Conservation (phyloP, 2,329 filamentous ascomycete species). For the Neophaeococcomyces aloes region DNA sequence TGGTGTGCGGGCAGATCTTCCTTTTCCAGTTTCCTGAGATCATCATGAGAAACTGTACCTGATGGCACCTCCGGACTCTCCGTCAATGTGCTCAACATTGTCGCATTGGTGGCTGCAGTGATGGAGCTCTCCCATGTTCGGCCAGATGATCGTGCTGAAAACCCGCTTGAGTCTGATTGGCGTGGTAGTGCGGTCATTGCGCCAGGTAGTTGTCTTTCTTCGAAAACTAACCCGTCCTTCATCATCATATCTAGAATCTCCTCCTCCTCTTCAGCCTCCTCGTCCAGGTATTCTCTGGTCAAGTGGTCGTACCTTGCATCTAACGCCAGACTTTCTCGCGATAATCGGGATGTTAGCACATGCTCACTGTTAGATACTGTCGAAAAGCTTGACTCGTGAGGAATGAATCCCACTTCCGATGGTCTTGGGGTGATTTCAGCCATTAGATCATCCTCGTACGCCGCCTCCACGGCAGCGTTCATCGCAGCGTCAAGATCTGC, state of each 20-base stretch:
- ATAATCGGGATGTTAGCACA: constrained; percentile 15
- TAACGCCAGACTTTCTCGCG: background rate
- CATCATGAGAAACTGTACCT: constrained; percentile 1
- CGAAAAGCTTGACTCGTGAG: too few species aligned
- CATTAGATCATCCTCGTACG: constrained; percentile 55
- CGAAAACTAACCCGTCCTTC: constrained; percentile 69
- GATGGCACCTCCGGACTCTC: constrained; percentile 41
- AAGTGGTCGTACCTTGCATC: constrained; percentile 25
- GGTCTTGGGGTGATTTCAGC: constrained; percentile 41
- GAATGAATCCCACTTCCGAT: too few species aligned
- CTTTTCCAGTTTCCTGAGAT: background rate
- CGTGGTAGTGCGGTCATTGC: constrained; percentile 43
- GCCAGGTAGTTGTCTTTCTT: constrained; percentile 51
- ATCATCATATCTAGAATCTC: constrained; percentile 80
- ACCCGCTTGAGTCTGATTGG: constrained; percentile 70
- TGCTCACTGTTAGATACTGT: constrained; percentile 50
- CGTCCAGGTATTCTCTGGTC: constrained; percentile 42
- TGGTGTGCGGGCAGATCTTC: background rate
- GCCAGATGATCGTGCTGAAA: constrained; percentile 44
- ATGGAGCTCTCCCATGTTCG: constrained; percentile 73
- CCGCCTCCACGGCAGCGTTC: constrained; percentile 91
- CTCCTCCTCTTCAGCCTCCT: constrained; percentile 63
- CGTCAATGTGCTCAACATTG: constrained; percentile 59
- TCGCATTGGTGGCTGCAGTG: constrained; percentile 58
- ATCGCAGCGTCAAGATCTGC: constrained; percentile 90